Base-by-base conservation (phyloP, 768 basidiomycete species). In the Auricularia auricula-judae region DNA sequence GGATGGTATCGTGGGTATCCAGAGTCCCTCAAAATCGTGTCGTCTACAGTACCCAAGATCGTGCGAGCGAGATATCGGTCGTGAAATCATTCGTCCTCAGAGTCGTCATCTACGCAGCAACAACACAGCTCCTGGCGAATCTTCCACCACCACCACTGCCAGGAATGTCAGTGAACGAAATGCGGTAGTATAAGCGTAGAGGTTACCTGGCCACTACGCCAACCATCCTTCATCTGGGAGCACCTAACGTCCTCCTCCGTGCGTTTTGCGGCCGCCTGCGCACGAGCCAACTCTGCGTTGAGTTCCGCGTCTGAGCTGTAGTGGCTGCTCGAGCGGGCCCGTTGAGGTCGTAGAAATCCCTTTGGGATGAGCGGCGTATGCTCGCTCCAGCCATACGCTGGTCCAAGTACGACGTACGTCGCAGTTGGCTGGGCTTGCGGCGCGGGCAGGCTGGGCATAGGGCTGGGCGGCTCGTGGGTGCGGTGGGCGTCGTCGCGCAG, bases 131-230 rank as follows among this genome's bases (percentile, higher is more conserved):
- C 71, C 3, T 85, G 83, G 68, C 87, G 83, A 1, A 88, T 62
- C 63, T 84, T 82, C 87, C 86, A 88, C 86, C 86, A 84, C 90
- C 91, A 93, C 89, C 90, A 91, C 90, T 91, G 67, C 16, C 36
- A 18, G 2, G 3, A 43, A 21, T 36, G 51, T 36, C 36, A 62
- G 23, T 1, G 43, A 43, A 21, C 36, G 61, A 63, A 39, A 14
- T 43, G 36, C 5, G 18, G 51, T 54, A 62, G 16, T 18, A 29
- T 2, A 36, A 33, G 35, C 43, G 21, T 23, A 64, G 42, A 16
- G 79, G 86, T 68, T 73, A 91, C 89, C 74, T 84, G 84, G 68
- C 77, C 76, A 74, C 90, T 91, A n/a, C 88, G 68, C 65, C 88
- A 70, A 70, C 89, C 81, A 68, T 74, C 73, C 0, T 89, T 88